These are phyloP conservation scores for Saitozyma podzolica DNA, from an alignment of 768 basidiomycete genomes.

Conservation along the genomic window DNA sequence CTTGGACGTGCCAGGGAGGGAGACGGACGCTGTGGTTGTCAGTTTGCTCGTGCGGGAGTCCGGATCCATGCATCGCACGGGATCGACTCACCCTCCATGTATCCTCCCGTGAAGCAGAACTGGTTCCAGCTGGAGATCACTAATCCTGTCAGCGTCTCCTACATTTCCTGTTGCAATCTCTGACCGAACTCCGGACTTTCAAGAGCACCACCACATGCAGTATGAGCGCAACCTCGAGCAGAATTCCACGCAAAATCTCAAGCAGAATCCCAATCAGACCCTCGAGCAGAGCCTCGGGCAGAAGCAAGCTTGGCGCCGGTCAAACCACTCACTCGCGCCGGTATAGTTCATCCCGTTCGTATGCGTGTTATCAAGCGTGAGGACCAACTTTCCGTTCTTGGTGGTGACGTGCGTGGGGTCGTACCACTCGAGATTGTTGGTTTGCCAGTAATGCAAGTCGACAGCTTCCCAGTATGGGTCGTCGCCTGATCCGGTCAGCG, in stretches of 20 bases:
- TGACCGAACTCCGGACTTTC: too few relatives aligned
- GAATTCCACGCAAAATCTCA: too few relatives aligned
- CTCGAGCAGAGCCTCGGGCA: too few relatives aligned
- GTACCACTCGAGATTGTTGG: slow-evolving; percentile 53
- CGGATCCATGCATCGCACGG: too few relatives aligned
- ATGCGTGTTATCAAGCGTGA: slow-evolving; percentile 44
- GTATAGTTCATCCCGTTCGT: slow-evolving; percentile 41
- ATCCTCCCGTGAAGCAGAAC: slow-evolving; percentile 49
- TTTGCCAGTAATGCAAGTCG: slow-evolving; percentile 56
- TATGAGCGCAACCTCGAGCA: too few relatives aligned
- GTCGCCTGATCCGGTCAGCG: slow-evolving; percentile 32
- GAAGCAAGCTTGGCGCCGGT: too few relatives aligned
- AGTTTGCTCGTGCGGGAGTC: too few relatives aligned
- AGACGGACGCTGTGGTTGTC: slow-evolving; percentile 17
- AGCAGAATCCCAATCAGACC: too few relatives aligned
- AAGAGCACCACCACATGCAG: too few relatives aligned
- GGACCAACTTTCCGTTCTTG: slow-evolving; percentile 46
- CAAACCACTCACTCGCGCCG: slow-evolving; percentile 34
- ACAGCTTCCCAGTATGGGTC: slow-evolving; percentile 58
- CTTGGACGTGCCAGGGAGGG: slow-evolving; percentile 45
- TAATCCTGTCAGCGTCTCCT: slow-evolving; percentile 11
- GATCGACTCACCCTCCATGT: slow-evolving; percentile 27
- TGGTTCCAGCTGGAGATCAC: slow-evolving; percentile 50
- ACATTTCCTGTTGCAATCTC: too few relatives aligned
- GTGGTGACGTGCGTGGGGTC: slow-evolving; percentile 54